Percentiles rank a stretch among this genome's conserved stretches.
These are phyloP conservation scores for Rhodamnia argentea DNA, from an alignment of 345 rosid genomes.

Conservation along the genomic window DNA sequence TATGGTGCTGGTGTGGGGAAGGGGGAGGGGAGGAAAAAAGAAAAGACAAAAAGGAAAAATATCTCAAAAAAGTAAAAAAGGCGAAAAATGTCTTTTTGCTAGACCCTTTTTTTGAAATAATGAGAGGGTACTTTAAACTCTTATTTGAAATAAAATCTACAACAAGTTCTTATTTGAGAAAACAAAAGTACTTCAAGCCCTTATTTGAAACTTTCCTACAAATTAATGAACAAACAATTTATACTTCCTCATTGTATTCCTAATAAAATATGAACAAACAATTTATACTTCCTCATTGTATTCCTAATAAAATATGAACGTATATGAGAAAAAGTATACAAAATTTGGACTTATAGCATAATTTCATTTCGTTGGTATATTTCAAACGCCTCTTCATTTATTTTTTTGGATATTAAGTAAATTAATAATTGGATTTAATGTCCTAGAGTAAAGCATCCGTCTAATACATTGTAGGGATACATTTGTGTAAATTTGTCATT, in stretches of 20 bases:
- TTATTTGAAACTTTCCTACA: no score
- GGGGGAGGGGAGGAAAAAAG: no score
- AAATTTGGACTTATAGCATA: neutral
- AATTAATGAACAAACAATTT: no score
- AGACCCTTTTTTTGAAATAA: no score
- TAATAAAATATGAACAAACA: neutral
- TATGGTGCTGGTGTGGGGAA: no score
- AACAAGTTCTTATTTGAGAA: no score
- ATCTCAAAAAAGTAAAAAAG: no score
- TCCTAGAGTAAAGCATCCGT: accelerated
- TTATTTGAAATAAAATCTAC: no score
- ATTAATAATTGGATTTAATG: accelerated
- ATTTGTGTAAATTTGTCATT: accelerated
- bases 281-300: neutral
- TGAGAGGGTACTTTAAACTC: no score
- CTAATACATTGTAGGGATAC: accelerated
- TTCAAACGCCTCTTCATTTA: neutral
- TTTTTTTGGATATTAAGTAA: neutral
- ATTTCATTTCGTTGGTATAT: neutral
- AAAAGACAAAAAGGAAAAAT: no score
- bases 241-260: neutral
- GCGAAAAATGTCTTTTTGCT: no score
- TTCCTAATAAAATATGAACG: neutral
- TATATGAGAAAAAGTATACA: neutral
- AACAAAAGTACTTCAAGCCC: no score